Evolutionary conservation across 2,329 filamentous ascomycete genomes (phyloP), one percentile per base, ranked within the genome.

Genomic region (Westerdykella aurantiaca): DNA sequence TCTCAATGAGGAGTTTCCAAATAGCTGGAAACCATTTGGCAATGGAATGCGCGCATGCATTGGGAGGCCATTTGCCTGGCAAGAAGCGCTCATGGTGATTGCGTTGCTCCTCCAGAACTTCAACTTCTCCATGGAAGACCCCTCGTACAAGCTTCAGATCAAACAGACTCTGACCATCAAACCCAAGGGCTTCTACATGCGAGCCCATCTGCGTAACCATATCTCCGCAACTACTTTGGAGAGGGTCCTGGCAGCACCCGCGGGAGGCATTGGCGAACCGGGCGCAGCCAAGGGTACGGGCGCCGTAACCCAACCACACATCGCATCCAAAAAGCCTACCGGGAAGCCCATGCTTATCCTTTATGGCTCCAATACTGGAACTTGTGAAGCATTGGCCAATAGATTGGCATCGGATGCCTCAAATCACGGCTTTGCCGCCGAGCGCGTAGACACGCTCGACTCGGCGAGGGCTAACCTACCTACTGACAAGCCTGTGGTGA

Each of bases 21-120:
- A 70, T 35, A 61, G 58, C 52, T 74, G 55, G 75, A 79, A 78
- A 52, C 76, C 76, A 0, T 79, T 79, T 47, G 76, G 76, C 1
- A 79, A 72, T 29, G 77, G 76, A 1, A 66, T 72, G 55, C 64
- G 76, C 18, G 73, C 61, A 13, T 80, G 76, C 44, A 78, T 79
- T 25, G 76, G 76, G 4, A 64, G 76, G 1, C 66, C 73, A 0
- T 79, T 80, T 44, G 75, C 76, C 0, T 76, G 73, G 72, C 76
- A 79, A 52, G 76, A 79, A 47, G 68, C 70, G 2, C 50, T 78
- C 3, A 60, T 79, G 22, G 64, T 65, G 14, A 58, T 66, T 38
- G 69, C 68, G 0, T 66, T 72, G 43, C 60, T 73, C 12, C 48
- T 73, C n/a, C 71, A 74, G 49, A 66, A 68, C 39, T 73, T 73